Base-by-base conservation (phyloP, 768 basidiomycete genomes). In the Kwoniella sp. region DNA sequence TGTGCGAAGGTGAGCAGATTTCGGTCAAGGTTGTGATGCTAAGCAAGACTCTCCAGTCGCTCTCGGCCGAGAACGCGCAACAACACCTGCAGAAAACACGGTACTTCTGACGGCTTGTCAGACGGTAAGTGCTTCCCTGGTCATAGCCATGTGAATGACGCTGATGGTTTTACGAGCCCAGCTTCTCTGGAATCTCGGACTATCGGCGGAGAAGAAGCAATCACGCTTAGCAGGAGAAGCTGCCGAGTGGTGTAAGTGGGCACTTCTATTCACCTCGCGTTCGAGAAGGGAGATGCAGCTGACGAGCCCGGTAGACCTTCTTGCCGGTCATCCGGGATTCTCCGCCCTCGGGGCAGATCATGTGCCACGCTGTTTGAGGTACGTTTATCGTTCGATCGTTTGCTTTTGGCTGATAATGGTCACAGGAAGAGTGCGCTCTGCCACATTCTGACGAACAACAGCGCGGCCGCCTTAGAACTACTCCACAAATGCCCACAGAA, bases 211-310 rank as follows among this genome's bases (percentile, higher is more conserved):
- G 17, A 44, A 44, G 40, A 44, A 44, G 40, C 40, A 6, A 4
- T 44, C 40, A 19, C 40, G 40, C 17, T 19, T 44, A 19, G 8
- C 6, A 1, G 47, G 40, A 5, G 30, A 58, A 33, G 57, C 57
- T 3, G 57, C 57, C n/a, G 27, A 49, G 17, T 58, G 57, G 57
- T 58, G 57, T 58, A 27, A 36, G 57, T 30, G 13, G 13, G 5
- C 4, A 17, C 9, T 4, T n/a, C 26, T 10, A 21, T 25, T 3
- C 29, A n/a, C 21, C 7, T 22, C 26, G n/a, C 9, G 17, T 17
- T 37, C 13, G 9, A 21, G 27, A 2, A n/a, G 46, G n/a, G 0
- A 0, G n/a, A 17, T 30, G 13, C 30, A 17, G 13, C 29, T 55
- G 10, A 55, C 27, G 17, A 2, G n/a, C 13, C 9, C 4, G 48